Evolutionary conservation across 257 asterid species (phyloP).

Genomic region (Solanum dulcamara): DNA sequence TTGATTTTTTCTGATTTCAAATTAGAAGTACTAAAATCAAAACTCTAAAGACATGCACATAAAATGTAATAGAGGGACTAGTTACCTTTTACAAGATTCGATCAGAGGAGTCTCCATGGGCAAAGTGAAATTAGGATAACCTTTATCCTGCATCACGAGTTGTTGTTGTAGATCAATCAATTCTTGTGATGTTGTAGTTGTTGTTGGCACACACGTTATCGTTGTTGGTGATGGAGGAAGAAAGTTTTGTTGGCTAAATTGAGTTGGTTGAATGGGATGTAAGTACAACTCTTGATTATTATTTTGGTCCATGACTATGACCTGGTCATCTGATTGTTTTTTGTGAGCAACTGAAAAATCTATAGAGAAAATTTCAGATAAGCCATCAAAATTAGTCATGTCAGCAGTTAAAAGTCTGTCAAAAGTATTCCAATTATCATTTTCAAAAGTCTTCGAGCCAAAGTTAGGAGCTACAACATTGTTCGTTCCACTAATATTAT

Average conservation of each 20-base stretch:
- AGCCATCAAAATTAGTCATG: slow-evolving; percentile 11
- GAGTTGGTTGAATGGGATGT: too few relatives aligned
- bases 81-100: slow-evolving; percentile 38
- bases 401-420: background rate
- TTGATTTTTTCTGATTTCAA: slow-evolving; percentile 40
- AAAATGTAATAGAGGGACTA: background rate
- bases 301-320: too few relatives aligned
- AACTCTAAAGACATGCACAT: background rate
- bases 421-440: slow-evolving; percentile 9
- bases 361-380: slow-evolving; percentile 19
- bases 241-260: too few relatives aligned
- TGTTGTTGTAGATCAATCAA: slow-evolving; percentile 3
- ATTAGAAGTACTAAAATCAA: background rate
- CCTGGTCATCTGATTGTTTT: background rate
- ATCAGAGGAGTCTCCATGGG: slow-evolving; percentile 14
- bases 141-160: too few relatives aligned
- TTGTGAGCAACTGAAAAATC: background rate
- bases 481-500: too few relatives aligned
- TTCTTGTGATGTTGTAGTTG: slow-evolving; percentile 1
- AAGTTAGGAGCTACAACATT: too few relatives aligned
- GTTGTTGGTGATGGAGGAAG: background rate
- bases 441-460: too few relatives aligned
- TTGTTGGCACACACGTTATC: background rate
- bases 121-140: slow-evolving; percentile 12
- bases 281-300: too few relatives aligned